Evolutionary conservation across 352 stramenopile genomes (phyloP).

Genomic region (Pythium oligandrum): DNA sequence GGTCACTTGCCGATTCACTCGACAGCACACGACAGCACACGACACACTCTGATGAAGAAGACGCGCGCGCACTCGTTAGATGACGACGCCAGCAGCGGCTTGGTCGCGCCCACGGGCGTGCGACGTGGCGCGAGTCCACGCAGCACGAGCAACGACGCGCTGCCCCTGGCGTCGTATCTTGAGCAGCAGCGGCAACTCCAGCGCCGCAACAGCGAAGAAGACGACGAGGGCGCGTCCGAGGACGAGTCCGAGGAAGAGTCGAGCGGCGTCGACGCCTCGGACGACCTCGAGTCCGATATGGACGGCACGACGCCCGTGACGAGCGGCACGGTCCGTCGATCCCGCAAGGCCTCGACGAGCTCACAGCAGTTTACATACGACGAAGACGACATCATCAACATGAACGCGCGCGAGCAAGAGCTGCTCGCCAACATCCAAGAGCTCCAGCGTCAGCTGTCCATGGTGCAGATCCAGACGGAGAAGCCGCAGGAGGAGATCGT

Average conservation of each 20-base stretch:
- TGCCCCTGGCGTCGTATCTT: background rate
- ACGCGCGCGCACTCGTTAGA: no score
- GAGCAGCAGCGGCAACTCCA: constrained; percentile 8
- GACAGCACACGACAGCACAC: no score
- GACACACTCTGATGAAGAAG: no score
- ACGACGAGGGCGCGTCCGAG: constrained; percentile 16
- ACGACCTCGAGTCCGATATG: background rate
- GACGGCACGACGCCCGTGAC: no score
- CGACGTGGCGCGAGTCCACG: no score
- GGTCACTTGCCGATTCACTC: no score
- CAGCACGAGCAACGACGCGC: no score
- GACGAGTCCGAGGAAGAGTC: background rate
- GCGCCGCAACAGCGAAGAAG: constrained; percentile 14
- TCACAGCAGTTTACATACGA: constrained; percentile 27
- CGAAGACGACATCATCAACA: constrained; percentile 63
- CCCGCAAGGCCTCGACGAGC: no score
- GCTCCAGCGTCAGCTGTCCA: constrained; percentile 84
- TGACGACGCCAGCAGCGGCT: no score
- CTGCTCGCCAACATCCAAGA: constrained; percentile 90
- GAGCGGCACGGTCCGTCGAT: no score
- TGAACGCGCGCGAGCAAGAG: constrained; percentile 83
- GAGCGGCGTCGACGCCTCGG: constrained; percentile 1
- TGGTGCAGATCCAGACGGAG: constrained; percentile 82
- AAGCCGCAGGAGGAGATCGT: constrained; percentile 74
- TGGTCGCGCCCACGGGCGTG: no score